Base-by-base conservation (phyloP, 495 filamentous ascomycete genomes). In the Astrothelium subdiscretum region DNA sequence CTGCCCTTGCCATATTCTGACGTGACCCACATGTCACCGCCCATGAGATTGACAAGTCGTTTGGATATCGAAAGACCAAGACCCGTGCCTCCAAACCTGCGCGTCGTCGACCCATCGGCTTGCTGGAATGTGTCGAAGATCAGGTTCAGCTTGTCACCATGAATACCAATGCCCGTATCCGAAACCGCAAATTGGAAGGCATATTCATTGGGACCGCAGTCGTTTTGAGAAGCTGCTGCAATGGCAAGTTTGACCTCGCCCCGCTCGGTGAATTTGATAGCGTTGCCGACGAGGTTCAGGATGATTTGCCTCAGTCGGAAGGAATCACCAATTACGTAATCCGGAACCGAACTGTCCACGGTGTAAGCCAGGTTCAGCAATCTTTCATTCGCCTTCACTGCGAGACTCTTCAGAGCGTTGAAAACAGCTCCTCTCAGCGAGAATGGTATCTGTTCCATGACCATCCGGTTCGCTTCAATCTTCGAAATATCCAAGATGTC, bases 81-180 rank as follows among this genome's bases (percentile, higher is more conserved):
- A 61, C 94, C 94, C 29, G 94, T 99, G 66, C 94, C 94, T 70
- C 94, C 94, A 70, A 99, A 99, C 68, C 95, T 90, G 40, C 94
- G 82, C 11, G 94, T 99, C 68, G 95, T 99, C 10, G 92, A 97
- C 32, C 94, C 94, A 76, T 99, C 94, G 11, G 94, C 94, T 77
- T 99, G 94, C 70, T 96, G 95, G 85, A 99, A 99, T 15, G 94
- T 99, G 74, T 97, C 94, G 72, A 99, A 99, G 73, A 99, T 99
- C 62, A 97, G 76, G 72, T 97, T 91, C 29, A 97, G 83, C 77
- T 99, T 99, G 71, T 97, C 94, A 58, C 86, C 81, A 70, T 92
- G 90, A 64, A 99, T 97, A 67, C 94, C 94, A 70, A 99, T 99
- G 59, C 94, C 94, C 27, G 95, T 99, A 71, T 99, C 94, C 2